Evolutionary conservation across 306 rosid genomes (phyloP).

Genomic region (Rosa chinensis): DNA sequence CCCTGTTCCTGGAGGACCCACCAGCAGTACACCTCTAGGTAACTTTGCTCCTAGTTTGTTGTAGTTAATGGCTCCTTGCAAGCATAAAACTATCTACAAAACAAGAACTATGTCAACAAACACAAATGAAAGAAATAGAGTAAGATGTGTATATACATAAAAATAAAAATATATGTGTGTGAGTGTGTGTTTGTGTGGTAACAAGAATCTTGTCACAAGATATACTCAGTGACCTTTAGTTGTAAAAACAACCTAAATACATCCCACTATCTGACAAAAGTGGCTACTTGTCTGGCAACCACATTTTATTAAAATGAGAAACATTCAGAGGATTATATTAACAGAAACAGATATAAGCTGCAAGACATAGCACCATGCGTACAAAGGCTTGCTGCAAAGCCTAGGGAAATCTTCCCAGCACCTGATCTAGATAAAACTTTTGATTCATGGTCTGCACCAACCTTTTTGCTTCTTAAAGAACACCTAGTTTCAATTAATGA

Average conservation of each 20-base stretch:
- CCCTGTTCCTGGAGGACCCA: conserved; percentile 98
- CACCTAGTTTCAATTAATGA: not conserved
- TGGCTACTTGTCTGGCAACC: not conserved
- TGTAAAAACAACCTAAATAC: conserved; percentile 9
- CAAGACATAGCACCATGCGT: not conserved
- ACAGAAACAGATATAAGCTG: not conserved
- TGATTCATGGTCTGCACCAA: not conserved
- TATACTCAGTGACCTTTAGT: conserved; percentile 1
- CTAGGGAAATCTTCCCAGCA: not conserved
- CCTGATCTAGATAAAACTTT: not conserved
- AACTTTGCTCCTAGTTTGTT: conserved; percentile 86
- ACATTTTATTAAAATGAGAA: not conserved
- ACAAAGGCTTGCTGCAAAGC: not conserved
- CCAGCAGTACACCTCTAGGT: conserved; percentile 89
- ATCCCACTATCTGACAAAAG: not conserved
- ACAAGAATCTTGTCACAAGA: not conserved
- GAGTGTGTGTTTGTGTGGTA: not conserved
- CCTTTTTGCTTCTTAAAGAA: not conserved
- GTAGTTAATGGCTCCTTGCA: conserved; percentile 86
- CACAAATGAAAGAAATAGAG: conserved; percentile 19
- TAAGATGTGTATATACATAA: not conserved
- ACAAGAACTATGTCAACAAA: conserved; percentile 29
- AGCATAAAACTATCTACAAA: conserved; percentile 80
- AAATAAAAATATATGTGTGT: no score
- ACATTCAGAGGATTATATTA: not conserved